Evolutionary conservation across 768 basidiomycete species (phyloP).

Genomic region (Xerocomus brunneocitrinus): DNA sequence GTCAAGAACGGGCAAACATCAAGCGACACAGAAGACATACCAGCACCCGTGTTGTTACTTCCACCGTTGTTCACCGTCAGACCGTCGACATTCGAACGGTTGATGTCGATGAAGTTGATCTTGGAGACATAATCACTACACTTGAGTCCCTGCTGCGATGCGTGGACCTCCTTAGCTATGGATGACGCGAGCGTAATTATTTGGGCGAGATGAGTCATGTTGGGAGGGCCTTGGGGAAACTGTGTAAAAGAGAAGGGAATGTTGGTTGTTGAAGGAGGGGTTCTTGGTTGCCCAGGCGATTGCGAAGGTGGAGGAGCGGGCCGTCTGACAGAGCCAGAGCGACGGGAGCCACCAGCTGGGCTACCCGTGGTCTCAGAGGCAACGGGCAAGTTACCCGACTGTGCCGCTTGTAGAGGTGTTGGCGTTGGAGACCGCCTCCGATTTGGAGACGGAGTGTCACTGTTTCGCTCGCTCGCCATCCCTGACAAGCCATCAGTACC

Average conservation of each 20-base stretch:
- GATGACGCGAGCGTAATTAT: neutral
- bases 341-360: neutral
- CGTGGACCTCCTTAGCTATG: neutral
- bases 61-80: slow-evolving; percentile 9
- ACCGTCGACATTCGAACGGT: neutral
- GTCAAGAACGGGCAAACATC: neutral
- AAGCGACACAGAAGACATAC: slow-evolving; percentile 2
- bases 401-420: neutral
- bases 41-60: slow-evolving; percentile 4
- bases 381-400: neutral
- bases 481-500: slow-evolving; percentile 2
- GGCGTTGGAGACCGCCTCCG: slow-evolving; percentile 6
- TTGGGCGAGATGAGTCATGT: neutral
- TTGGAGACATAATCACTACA: neutral
- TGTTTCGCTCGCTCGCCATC: neutral
- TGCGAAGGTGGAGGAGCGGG: slow-evolving; percentile 6
- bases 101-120: slow-evolving; percentile 3
- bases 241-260: neutral
- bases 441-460: neutral
- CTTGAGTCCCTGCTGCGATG: neutral
- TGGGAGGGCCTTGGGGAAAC: neutral
- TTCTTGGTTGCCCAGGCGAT: neutral
- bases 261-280: neutral
- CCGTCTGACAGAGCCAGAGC: slow-evolving; percentile 3
- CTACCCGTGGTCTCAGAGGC: neutral